A percentile compares a stretch with the other conserved stretches of the same genome.
These are phyloP conservation scores for Leccinum subfulvum DNA, from an alignment of 1,284 basidiomycete genomes.

Conservation along the genomic window DNA sequence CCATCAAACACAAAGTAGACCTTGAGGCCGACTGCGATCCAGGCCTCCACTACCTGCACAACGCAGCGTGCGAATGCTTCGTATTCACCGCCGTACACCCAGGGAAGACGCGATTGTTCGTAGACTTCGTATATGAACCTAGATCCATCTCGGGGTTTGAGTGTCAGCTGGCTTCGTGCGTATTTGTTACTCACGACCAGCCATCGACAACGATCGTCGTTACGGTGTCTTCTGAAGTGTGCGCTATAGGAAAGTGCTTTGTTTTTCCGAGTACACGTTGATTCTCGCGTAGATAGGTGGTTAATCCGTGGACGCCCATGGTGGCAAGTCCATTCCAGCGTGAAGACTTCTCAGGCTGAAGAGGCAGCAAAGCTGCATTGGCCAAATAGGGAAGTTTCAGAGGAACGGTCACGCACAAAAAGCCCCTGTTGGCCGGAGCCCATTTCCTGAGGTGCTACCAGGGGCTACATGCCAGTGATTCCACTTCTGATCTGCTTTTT, in stretches of 20 bases:
- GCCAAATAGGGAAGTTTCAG: constrained; percentile 14
- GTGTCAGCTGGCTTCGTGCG: background rate
- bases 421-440: background rate
- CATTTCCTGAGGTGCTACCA: background rate
- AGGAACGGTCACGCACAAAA: background rate
- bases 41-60: constrained; percentile 57
- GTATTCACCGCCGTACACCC: constrained; percentile 88
- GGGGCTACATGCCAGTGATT: background rate
- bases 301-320: constrained; percentile 84
- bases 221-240: constrained; percentile 14
- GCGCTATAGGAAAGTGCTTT: constrained; percentile 35
- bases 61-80: constrained; percentile 55
- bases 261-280: constrained; percentile 57
- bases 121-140: constrained; percentile 82
- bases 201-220: constrained; percentile 73
- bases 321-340: constrained; percentile 33
- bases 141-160: constrained; percentile 4
- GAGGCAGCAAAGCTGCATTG: background rate
- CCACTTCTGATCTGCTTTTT: background rate
- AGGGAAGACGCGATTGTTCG: constrained; percentile 63
- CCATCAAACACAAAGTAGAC: constrained; percentile 93
- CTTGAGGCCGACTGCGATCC: constrained; percentile 71
- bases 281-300: constrained; percentile 77
- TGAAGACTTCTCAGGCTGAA: background rate
- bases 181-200: constrained; percentile 72